Evolutionary conservation across 176 grass and related monocot species (phyloP), one percentile per base, ranked within the genome.

Genomic region (Cenchrus fungigraminus): DNA sequence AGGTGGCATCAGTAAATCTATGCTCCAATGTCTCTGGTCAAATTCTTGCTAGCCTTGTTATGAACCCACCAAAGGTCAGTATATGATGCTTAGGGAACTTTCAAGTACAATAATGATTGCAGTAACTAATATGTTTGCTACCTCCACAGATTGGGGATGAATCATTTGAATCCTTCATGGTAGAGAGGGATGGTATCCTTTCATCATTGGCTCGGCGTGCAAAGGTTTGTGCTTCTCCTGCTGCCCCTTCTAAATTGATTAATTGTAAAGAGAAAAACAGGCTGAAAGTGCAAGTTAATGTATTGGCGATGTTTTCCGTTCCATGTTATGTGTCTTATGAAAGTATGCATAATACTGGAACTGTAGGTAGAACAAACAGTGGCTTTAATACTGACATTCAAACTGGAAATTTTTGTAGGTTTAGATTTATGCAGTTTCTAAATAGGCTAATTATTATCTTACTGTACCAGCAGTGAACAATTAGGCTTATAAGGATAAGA

Each of bases 51-150:
- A 96, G 97, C 84, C 97, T 99, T 74, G 82, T 99, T 60, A 99
- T 99, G 97, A 99, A 96, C 87, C 88, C 97, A 72, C 97, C 97
- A 73, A 96, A 99, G 97, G 97, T 99, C 77, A 89, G 54, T 83
- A 44, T 28, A 64, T 42, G 12, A 19, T 80, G n/a, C 49, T 59
- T 53, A 61, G 14, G 44, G 57, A 84, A 11, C 46, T 77, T 25
- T 59, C 34, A 25, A 34, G 28, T 55, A 11, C 16, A 43, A 75
- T 59, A 71, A 53, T 79, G 32, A 29, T 83, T 15, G 12, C 42
- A 66, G 11, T 82, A 68, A 83, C 25, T 50, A 62, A 71, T 10
- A 74, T 74, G 44, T 34, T 82, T 85, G n/a, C 40, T 70, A 37
- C 19, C 86, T 71, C 29, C 88, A 84, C 86, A 99, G 97, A 88